A percentile compares a stretch with the other conserved stretches of the same genome.
These are phyloP conservation scores for Candida michaelii DNA, from an alignment of 805 yeast species.

Conservation along the genomic window DNA sequence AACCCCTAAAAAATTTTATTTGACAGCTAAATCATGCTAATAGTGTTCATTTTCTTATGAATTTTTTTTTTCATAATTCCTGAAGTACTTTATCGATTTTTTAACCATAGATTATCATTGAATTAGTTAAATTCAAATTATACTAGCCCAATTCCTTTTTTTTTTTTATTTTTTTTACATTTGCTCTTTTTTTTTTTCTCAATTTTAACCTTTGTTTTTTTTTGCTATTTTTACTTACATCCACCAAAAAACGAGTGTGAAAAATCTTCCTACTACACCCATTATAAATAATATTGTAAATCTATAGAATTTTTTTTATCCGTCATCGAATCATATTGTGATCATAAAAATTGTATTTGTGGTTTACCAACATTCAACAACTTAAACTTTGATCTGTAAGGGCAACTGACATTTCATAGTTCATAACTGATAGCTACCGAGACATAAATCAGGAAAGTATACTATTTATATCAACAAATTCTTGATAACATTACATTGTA, in stretches of 20 bases:
- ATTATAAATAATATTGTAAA: background rate
- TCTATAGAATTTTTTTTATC: background rate
- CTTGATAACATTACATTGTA: too few relatives aligned
- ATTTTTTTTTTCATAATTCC: too few relatives aligned
- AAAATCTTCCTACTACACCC: background rate
- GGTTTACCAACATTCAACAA: too few relatives aligned
- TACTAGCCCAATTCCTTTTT: background rate
- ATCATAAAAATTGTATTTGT: background rate
- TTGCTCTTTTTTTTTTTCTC: constrained; percentile 5
- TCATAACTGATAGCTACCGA: too few relatives aligned
- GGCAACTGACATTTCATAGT: constrained; percentile 1
- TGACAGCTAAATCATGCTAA: background rate
- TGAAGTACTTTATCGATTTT: too few relatives aligned
- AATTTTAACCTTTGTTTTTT: constrained; percentile 4
- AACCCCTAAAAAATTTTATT: background rate
- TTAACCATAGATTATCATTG: too few relatives aligned
- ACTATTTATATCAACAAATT: too few relatives aligned
- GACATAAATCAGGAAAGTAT: too few relatives aligned
- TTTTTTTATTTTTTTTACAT: background rate
- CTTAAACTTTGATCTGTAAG: too few relatives aligned
- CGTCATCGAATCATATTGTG: too few relatives aligned
- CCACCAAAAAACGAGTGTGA: constrained; percentile 7
- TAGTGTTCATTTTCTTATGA: too few relatives aligned
- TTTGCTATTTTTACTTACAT: constrained; percentile 5
- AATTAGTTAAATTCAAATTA: too few relatives aligned